A percentile compares a stretch with the other conserved stretches of the same genome.
Evolutionary conservation across 106 monocot genomes (phyloP).

Genomic region (Dendrobium officinale): DNA sequence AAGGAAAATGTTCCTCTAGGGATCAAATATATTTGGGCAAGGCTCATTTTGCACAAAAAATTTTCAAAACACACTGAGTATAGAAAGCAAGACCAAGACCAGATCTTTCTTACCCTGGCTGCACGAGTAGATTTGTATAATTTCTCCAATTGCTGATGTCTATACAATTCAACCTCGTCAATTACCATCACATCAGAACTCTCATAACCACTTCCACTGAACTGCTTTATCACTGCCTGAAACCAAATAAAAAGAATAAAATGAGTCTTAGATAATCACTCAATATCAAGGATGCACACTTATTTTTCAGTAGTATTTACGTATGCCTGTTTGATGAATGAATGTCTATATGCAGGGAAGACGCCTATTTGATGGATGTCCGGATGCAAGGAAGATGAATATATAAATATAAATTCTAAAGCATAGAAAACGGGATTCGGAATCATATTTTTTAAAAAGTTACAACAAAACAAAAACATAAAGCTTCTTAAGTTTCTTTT

Average conservation of each 20-base stretch:
- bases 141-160: slow-evolving; percentile 92
- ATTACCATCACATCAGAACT: slow-evolving; percentile 73
- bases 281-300: background rate
- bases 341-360: no score
- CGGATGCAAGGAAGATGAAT: no score
- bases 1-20: no score
- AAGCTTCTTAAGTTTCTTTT: background rate
- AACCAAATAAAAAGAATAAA: slow-evolving; percentile 16
- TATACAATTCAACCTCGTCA: slow-evolving; percentile 86
- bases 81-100: background rate
- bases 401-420: background rate
- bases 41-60: no score
- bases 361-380: no score
- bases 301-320: background rate
- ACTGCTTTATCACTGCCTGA: slow-evolving; percentile 97
- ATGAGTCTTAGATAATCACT: background rate
- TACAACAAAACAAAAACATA: background rate
- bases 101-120: slow-evolving; percentile 37
- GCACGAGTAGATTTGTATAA: slow-evolving; percentile 90
- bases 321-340: background rate
- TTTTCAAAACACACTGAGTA: background rate
- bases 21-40: no score
- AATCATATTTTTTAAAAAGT: background rate
- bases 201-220: slow-evolving; percentile 84
- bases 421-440: background rate